phyloP scores from a whole-genome alignment of 345 rosid species.

The Eucalyptus victrix region DNA sequence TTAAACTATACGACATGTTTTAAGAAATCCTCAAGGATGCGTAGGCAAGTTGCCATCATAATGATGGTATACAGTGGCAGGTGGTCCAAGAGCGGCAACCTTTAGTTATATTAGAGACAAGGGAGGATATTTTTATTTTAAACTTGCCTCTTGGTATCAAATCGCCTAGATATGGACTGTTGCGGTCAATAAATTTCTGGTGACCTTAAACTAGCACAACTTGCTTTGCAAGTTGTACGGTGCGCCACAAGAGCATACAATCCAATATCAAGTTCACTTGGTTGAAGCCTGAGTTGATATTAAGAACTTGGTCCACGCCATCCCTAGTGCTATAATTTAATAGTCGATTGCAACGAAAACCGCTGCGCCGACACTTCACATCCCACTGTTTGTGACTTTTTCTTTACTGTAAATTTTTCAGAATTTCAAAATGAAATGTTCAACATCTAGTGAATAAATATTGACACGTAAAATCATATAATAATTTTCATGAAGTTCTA shows the following conservation, averaged over 20 bases:
- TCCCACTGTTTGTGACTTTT: background rate
- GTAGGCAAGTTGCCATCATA: background rate
- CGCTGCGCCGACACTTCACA: background rate
- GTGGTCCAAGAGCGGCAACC: background rate
- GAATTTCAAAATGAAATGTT: background rate
- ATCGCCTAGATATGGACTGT: background rate
- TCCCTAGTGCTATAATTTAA: background rate
- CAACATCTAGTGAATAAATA: background rate
- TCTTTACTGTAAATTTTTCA: background rate
- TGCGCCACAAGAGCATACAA: background rate
- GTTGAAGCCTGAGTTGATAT: background rate
- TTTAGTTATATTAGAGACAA: background rate
- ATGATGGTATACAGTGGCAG: accelerated
- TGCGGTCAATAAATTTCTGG: background rate
- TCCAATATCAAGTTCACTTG: background rate
- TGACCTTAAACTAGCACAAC: background rate
- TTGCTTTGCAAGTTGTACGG: background rate
- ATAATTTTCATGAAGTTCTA: background rate
- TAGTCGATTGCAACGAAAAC: background rate
- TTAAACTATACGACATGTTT: background rate
- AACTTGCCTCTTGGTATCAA: background rate
- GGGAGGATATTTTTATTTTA: background rate
- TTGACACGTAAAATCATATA: background rate
- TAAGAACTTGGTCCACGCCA: background rate
- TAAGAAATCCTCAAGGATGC: background rate